These are phyloP conservation scores for Acacia crassicarpa DNA, from an alignment of 306 rosid species.

Conservation along the genomic window DNA sequence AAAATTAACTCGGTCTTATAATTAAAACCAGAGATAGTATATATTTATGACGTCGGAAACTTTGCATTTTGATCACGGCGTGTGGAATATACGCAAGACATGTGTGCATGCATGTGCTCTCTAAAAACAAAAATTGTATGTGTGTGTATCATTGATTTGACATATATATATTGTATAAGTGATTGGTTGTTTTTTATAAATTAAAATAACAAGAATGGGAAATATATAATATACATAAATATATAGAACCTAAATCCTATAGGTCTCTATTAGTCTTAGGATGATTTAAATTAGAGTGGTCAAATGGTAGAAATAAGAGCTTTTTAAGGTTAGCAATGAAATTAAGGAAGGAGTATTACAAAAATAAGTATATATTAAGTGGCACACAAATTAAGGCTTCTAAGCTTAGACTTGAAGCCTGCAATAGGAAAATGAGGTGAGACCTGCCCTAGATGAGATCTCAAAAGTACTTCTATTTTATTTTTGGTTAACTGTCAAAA, in stretches of 20 bases:
- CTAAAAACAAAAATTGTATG: neutral
- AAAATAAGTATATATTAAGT: neutral
- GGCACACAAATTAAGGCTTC: neutral
- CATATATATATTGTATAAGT: neutral
- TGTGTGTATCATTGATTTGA: neutral
- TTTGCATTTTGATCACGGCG: neutral
- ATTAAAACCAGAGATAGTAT: neutral
- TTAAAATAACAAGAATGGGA: neutral
- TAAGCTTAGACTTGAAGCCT: neutral
- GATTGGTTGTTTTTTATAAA: neutral
- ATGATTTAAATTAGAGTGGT: constrained; percentile 6
- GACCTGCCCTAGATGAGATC: neutral
- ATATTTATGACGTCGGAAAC: neutral
- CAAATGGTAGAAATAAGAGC: constrained; percentile 19
- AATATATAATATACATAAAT: neutral
- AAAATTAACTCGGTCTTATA: too few species aligned
- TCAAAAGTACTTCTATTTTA: neutral
- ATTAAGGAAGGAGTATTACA: neutral
- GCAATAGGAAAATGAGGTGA: neutral
- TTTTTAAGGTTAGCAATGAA: neutral
- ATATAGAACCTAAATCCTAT: neutral
- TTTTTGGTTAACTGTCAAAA: neutral
- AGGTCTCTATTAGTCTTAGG: neutral
- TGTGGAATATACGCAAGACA: neutral
- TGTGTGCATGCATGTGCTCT: neutral